Evolutionary conservation across 169 alveolate genomes (phyloP).

Genomic region (Plasmodium relictum): DNA sequence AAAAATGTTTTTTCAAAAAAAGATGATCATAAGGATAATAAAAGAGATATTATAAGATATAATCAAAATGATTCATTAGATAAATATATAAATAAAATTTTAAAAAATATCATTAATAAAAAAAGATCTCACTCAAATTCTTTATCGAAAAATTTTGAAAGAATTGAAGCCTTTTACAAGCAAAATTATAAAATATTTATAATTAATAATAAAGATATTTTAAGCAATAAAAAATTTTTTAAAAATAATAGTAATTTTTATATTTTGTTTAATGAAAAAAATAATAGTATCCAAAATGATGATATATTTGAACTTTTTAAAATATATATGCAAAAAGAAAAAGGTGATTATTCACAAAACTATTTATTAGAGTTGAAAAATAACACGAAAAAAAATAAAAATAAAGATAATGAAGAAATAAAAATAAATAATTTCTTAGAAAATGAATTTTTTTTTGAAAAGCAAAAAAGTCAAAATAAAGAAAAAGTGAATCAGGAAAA

Average conservation of each 20-base stretch:
- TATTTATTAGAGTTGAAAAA: no score
- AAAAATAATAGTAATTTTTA: constrained; percentile 29
- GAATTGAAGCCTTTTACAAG: constrained; percentile 69
- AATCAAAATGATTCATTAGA: constrained; percentile 16
- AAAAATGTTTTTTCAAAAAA: constrained; percentile 26
- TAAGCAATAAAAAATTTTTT: constrained; percentile 21
- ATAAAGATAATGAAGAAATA: no score
- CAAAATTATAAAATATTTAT: constrained; percentile 40
- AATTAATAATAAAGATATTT: constrained; percentile 21
- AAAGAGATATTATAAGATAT: not conserved
- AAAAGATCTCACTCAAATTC: constrained; percentile 48
- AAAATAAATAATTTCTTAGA: no score
- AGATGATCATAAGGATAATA: not conserved
- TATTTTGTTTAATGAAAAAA: constrained; percentile 2
- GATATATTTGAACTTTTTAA: constrained; percentile 42
- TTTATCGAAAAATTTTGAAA: constrained; percentile 45
- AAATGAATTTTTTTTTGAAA: no score
- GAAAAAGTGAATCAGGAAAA: no score
- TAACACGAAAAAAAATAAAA: no score
- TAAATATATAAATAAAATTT: constrained; percentile 52
- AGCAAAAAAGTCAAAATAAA: no score
- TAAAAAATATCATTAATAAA: constrained; percentile 44
- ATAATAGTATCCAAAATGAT: not conserved
- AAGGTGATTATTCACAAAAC: not conserved
- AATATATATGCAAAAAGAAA: constrained; percentile 18